phyloP scores from a whole-genome alignment of 495 filamentous ascomycete genomes.

The Aspergillus steynii region DNA sequence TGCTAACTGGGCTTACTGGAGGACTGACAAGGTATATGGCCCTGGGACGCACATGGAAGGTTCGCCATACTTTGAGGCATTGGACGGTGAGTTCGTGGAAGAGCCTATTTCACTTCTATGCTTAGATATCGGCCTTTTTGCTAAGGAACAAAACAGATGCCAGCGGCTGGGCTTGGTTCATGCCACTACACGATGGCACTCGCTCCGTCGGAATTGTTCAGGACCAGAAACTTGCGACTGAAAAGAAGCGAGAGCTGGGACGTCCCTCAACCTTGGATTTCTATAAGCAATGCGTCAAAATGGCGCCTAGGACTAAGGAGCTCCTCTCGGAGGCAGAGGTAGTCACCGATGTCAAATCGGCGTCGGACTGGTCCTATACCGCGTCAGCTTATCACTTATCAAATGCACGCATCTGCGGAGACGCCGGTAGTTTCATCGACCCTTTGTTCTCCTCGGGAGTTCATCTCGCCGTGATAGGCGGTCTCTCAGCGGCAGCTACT shows the following conservation, averaged over 20 bases:
- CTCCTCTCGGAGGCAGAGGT: constrained; percentile 32
- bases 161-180: constrained; percentile 42
- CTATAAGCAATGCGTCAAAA: constrained; percentile 40
- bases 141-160: background rate
- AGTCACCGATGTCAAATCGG: constrained; percentile 35
- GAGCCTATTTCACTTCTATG: too few relatives aligned
- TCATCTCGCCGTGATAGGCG: constrained; percentile 47
- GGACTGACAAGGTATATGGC: constrained; percentile 22
- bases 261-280: constrained; percentile 31
- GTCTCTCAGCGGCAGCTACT: constrained; percentile 45
- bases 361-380: constrained; percentile 48
- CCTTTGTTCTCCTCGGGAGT: constrained; percentile 48
- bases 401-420: constrained; percentile 34
- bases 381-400: constrained; percentile 37
- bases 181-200: constrained; percentile 28
- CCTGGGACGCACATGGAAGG: constrained; percentile 18
- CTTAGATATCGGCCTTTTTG: too few relatives aligned
- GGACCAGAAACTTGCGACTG: constrained; percentile 30
- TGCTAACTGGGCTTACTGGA: constrained; percentile 42
- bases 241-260: constrained; percentile 28
- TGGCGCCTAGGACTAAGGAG: constrained; percentile 22
- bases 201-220: constrained; percentile 36
- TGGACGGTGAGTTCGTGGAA: constrained; percentile 21
- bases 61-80: constrained; percentile 40
- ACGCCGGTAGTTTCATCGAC: constrained; percentile 47